Evolutionary conservation across 148 eudicot genomes (phyloP).

Genomic region (Vaccinium myrtillus): DNA sequence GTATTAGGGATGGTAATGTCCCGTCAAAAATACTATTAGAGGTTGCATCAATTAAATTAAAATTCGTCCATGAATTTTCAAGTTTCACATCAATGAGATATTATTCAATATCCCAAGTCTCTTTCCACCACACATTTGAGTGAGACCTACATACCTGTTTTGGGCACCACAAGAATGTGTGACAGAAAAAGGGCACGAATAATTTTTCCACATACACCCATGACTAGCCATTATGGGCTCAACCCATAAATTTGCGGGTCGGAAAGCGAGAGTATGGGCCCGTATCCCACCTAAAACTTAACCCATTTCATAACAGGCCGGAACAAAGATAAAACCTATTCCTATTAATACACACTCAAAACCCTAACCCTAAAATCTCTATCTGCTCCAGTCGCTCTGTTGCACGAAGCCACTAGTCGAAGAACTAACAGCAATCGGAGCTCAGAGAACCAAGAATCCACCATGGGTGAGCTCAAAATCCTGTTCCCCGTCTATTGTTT

Average conservation of each 20-base stretch:
- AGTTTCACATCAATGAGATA: too few relatives aligned
- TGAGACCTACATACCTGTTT: too few relatives aligned
- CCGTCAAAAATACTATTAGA: too few relatives aligned
- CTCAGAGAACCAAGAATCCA: background rate
- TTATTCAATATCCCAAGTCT: too few relatives aligned
- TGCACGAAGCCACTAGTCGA: background rate
- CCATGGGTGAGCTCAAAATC: slow-evolving; percentile 20
- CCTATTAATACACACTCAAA: background rate
- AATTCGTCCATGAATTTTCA: too few relatives aligned
- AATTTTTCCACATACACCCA: background rate
- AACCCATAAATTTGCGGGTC: background rate
- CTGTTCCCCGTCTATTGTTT: background rate
- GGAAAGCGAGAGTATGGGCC: background rate
- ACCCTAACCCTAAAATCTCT: slow-evolving; percentile 5
- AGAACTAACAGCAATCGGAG: background rate
- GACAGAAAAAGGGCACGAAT: too few relatives aligned
- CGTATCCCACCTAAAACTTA: background rate
- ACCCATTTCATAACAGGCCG: background rate
- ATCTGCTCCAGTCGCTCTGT: background rate
- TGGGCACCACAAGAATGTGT: too few relatives aligned
- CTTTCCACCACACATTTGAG: too few relatives aligned
- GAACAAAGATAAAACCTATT: background rate
- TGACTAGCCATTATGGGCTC: background rate
- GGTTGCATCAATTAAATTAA: too few relatives aligned
- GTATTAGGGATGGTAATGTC: too few relatives aligned